A percentile compares a stretch with the other conserved stretches of the same genome.
Evolutionary conservation across 192 early-diverging fungal species (phyloP).

Genomic region (Physocladia obscura): DNA sequence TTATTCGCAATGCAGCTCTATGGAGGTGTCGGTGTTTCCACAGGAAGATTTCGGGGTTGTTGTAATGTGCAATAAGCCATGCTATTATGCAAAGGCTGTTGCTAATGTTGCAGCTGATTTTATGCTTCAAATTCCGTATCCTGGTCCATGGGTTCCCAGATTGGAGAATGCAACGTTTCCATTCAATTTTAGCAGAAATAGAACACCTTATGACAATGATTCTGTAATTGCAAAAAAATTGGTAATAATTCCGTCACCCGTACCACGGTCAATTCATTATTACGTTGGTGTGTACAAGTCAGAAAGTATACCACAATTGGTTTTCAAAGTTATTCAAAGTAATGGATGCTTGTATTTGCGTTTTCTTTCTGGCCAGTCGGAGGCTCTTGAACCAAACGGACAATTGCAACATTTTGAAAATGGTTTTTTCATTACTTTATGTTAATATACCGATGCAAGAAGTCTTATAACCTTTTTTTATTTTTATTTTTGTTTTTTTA

Average conservation of each 20-base stretch:
- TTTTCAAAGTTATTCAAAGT: slow-evolving; percentile 6
- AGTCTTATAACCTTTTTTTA: background rate
- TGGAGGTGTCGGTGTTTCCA: slow-evolving; percentile 22
- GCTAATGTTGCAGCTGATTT: slow-evolving; percentile 25
- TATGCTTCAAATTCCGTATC: slow-evolving; percentile 1
- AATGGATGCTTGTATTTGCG: background rate
- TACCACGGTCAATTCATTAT: slow-evolving; percentile 18
- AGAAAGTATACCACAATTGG: background rate
- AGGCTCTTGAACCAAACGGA: background rate
- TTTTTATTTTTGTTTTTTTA: background rate
- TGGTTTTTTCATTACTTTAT: background rate
- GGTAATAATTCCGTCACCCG: background rate
- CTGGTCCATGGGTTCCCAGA: slow-evolving; percentile 23
- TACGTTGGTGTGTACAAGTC: slow-evolving; percentile 8
- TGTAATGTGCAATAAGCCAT: background rate
- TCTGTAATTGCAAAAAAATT: background rate
- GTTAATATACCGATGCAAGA: too few species aligned
- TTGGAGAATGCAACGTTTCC: slow-evolving; percentile 6
- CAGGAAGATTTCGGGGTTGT: slow-evolving; percentile 17
- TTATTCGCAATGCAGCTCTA: background rate
- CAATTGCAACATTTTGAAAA: slow-evolving; percentile 4
- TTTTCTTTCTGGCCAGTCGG: slow-evolving; percentile 10
- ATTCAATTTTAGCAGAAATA: too few species aligned
- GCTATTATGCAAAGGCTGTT: slow-evolving; percentile 6
- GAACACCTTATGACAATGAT: background rate